Base-by-base conservation (phyloP, 148 eudicot genomes). In the Arctostaphylos glauca region DNA sequence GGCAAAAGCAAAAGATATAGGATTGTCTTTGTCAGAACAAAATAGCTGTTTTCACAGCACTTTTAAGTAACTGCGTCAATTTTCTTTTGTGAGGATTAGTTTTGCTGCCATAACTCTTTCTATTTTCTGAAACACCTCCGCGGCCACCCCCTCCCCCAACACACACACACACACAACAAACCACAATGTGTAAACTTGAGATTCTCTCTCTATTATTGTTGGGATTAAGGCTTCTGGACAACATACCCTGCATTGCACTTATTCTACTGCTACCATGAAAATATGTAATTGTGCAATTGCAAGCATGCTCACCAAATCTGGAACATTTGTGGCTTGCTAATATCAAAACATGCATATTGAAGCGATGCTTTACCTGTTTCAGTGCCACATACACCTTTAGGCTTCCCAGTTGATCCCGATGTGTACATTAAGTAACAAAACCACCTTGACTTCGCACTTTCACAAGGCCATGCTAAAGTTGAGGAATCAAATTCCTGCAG, bases 341-440 rank as follows among this genome's bases (percentile, higher is more conserved):
- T 21, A 48, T 38, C 52, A 31, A 12, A 41, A 64, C 80, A 38
- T 81, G 64, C 50, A 76, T 41, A 38, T 14, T 62, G 46, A 81
- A 66, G 73, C 64, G 54, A 16, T 84, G 8, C 66, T 78, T 85
- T 75, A 91, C 97, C 98, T 83, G 70, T 85, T 90, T 96, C 98
- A 73, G 94, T 92, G 77, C 98, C 97, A 86, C 98, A 93, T 72
- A 96, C 94, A 81, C 95, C 98, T 84, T 93, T 96, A 49, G 99
- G 95, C 81, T 91, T 89, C 80, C 99, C 99, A 72, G 89, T 94
- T 76, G 99, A 96, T 48, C 99, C 98, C 1, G 99, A 96, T 64
- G 99, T 96, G 83, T 93, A 91, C 98, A 96, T 93, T 84, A 96
- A 84, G 84, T 94, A 96, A 86, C 97, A 90, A 87, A 94, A 94